A percentile compares a stretch with the other conserved stretches of the same genome.
Conservation (phyloP, 2,329 filamentous ascomycete species). For the Calonectria leucothoes region DNA sequence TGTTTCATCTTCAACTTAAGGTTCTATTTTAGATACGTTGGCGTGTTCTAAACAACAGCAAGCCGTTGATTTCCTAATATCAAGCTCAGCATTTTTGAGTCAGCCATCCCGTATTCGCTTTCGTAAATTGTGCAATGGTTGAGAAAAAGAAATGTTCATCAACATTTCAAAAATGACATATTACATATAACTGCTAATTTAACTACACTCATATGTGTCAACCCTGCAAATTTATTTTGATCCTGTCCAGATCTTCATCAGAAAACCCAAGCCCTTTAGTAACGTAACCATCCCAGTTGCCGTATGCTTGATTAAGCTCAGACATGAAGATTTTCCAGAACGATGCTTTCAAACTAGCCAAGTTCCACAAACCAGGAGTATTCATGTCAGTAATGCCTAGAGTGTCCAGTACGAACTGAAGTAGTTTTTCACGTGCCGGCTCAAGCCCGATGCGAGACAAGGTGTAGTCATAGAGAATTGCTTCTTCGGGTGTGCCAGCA, state of each 20-base stretch:
- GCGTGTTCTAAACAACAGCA: no score
- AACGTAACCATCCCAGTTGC: constrained; percentile 63
- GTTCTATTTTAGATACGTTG: no score
- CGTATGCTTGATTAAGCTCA: constrained; percentile 56
- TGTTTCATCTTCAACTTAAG: no score
- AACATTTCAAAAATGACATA: no score
- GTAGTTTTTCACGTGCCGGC: constrained; percentile 60
- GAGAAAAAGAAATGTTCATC: no score
- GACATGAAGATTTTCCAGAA: constrained; percentile 60
- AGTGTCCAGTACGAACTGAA: constrained; percentile 54
- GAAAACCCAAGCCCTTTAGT: constrained; percentile 58
- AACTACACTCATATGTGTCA: no score
- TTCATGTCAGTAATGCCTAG: constrained; percentile 50
- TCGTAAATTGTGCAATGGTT: no score
- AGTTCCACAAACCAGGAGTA: constrained; percentile 61
- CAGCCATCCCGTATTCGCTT: no score
- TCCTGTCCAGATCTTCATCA: constrained; percentile 56
- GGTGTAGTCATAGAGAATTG: constrained; percentile 61
- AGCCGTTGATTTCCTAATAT: no score
- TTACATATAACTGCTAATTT: no score
- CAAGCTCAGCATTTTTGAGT: no score
- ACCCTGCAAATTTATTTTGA: constrained; percentile 57
- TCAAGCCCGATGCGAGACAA: constrained; percentile 66
- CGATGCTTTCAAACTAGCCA: constrained; percentile 55
- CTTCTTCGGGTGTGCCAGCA: constrained; percentile 57